Evolutionary conservation across 306 rosid species (phyloP), one percentile per base, ranked within the genome.

Genomic region (Sicyos edulis): DNA sequence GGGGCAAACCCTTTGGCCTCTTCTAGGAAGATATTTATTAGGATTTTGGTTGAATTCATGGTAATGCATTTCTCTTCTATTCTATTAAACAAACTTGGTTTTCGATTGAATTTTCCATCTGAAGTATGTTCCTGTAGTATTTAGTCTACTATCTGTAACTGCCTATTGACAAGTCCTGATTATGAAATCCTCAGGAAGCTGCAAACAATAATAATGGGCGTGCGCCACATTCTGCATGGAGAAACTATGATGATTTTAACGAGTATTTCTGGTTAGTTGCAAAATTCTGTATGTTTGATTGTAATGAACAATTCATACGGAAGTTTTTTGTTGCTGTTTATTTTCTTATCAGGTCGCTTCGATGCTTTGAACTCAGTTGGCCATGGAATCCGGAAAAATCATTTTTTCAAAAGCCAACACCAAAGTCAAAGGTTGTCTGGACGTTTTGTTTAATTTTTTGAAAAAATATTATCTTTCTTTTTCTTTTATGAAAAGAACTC

Each of bases 181-280:
- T 45, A 15, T 79, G 45, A n/a, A 44, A 44, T 66, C 73, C 15
- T 74, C 88, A 92, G 98, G 98, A 92, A 88, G 96, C 98, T 56
- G 77, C 76, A 56, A 92, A 76, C 86, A 92, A 92, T 78, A 72
- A 88, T 49, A 87, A 90, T 71, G 98, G 96, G 61, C 86, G 81
- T 76, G 98, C 98, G 29, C 77, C 98, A 20, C 98, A 92, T 85
- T 92, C 98, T 52, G 83, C 96, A 21, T 92, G 98, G 98, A 90
- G 98, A 85, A 92, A 92, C 74, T 92, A 92, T 71, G 98, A 92
- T 79, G 98, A 92, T 74, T 92, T 92, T 74, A 92, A 92, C 17
- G 98, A 92, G 84, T 83, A 86, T 78, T 92, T 92, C 78, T 92
- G 98, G 98, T 92, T 85, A 78, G 81, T 58, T 45, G 51, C 81